phyloP scores from a whole-genome alignment of 2,329 filamentous ascomycete species.

The Elsinoe arachidis region DNA sequence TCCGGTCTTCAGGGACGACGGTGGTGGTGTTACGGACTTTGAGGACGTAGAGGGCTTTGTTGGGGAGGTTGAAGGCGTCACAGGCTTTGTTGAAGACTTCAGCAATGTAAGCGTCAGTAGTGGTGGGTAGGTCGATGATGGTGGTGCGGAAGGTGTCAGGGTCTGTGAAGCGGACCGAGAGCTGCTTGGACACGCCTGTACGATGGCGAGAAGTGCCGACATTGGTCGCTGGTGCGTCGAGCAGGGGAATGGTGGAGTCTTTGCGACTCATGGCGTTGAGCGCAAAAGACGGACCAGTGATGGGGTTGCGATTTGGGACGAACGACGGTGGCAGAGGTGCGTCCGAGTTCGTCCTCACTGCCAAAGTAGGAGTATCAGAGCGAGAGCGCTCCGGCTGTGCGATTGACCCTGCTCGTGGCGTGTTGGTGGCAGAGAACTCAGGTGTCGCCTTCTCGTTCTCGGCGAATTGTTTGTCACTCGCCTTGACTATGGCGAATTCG shows the following conservation, averaged over 20 bases:
- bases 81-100: constrained; percentile 74
- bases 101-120: constrained; percentile 73
- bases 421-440: constrained; percentile 43
- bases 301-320: constrained; percentile 41
- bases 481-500: constrained; percentile 71
- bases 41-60: constrained; percentile 70
- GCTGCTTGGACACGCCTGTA: constrained; percentile 60
- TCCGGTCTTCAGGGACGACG: constrained; percentile 67
- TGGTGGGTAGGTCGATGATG: constrained; percentile 65
- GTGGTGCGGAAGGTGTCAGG: constrained; percentile 56
- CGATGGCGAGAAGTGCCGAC: constrained; percentile 42
- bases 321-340: constrained; percentile 21
- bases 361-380: constrained; percentile 18
- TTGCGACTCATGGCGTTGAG: constrained; percentile 37
- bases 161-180: constrained; percentile 66
- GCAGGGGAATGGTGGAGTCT: constrained; percentile 33
- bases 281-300: constrained; percentile 42
- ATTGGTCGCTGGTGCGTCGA: constrained; percentile 36
- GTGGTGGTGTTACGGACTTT: constrained; percentile 67
- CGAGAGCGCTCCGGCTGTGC: constrained; percentile 14
- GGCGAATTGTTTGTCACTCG: constrained; percentile 56
- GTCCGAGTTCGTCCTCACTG: constrained; percentile 14
- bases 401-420: constrained; percentile 3
- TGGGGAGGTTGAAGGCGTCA: constrained; percentile 60
- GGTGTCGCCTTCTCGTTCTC: constrained; percentile 63